These are phyloP conservation scores for Arabidopsis arenosa DNA, from an alignment of 345 rosid species.

Conservation along the genomic window DNA sequence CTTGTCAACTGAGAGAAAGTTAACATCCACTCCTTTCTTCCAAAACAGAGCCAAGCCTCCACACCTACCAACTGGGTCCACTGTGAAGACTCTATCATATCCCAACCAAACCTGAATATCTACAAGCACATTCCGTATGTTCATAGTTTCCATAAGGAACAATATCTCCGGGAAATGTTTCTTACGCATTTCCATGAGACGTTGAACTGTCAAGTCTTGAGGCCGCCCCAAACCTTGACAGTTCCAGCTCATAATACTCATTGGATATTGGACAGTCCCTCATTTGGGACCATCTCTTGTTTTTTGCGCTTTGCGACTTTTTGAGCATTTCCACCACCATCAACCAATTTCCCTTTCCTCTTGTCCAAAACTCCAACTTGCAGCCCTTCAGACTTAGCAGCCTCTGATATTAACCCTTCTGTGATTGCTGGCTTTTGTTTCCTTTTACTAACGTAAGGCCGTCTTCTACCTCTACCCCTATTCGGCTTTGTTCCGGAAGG, in stretches of 20 bases:
- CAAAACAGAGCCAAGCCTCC: background rate
- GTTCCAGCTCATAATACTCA: background rate
- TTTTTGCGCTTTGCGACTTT: too few species aligned
- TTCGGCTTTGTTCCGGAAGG: too few species aligned
- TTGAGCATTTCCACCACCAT: too few species aligned
- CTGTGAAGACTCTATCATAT: background rate
- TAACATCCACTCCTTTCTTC: background rate
- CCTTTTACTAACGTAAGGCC: too few species aligned
- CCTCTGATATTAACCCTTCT: too few species aligned
- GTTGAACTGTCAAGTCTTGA: background rate
- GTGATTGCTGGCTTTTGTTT: too few species aligned
- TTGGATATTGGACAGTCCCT: background rate
- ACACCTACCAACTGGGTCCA: background rate
- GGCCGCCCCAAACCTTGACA: background rate
- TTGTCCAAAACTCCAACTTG: too few species aligned
- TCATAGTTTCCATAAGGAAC: background rate
- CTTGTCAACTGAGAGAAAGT: fast-evolving
- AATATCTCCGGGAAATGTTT: background rate
- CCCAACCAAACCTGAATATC: background rate
- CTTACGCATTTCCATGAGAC: background rate
- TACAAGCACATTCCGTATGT: background rate
- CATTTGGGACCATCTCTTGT: too few species aligned
- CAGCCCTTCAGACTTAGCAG: too few species aligned
- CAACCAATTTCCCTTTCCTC: too few species aligned
- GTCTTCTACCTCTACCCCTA: too few species aligned